Evolutionary conservation across 495 filamentous ascomycete genomes (phyloP), one percentile per base, ranked within the genome.

Genomic region (Penicillium canariense): DNA sequence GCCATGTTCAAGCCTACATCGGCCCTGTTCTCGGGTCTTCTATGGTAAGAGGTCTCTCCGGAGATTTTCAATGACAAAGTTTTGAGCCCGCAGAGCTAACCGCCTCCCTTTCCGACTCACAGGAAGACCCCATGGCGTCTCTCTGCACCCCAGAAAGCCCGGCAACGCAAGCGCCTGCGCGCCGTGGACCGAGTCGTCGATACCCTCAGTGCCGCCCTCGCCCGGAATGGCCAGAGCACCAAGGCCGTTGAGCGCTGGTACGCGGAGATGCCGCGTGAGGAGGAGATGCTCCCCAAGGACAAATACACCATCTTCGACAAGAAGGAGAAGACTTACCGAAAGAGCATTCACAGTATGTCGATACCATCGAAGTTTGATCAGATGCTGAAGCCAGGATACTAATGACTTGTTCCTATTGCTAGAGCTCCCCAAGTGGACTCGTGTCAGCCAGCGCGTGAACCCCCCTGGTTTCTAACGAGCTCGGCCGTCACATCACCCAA

Each of bases 121-220:
- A 97, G 94, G 94, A 98, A 98, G 86, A 92, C 87, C 69, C 95
- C 94, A 52, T 98, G 91, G 90, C 89, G 95, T 44, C 86, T 98
- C 65, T 98, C 94, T 36, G 71, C 77, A 50, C 86, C 85, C 61
- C 94, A 97, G 68, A 98, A 98, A 71, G 82, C 82, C 55, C 89
- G 94, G 27, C 94, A 97, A 54, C 86, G 94, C 51, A 81, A 87
- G 69, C 89, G 94, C 20, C 78, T 98, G 40, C 87, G 87, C 51
- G 82, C 84, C 50, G 93, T 98, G 48, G 94, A 98, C 74, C 77
- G 74, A 7, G 85, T 96, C 17, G 84, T 98, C 44, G 82, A 85
- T 36, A 87, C 83, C 6, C 65, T 98, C 53, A 87, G 87, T 66
- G 81, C 72, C 11, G 90, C 94, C 11, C 79, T 97, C 15, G 72